Conservation (phyloP, 352 stramenopile genomes). For the Globisporangium ultimum region DNA sequence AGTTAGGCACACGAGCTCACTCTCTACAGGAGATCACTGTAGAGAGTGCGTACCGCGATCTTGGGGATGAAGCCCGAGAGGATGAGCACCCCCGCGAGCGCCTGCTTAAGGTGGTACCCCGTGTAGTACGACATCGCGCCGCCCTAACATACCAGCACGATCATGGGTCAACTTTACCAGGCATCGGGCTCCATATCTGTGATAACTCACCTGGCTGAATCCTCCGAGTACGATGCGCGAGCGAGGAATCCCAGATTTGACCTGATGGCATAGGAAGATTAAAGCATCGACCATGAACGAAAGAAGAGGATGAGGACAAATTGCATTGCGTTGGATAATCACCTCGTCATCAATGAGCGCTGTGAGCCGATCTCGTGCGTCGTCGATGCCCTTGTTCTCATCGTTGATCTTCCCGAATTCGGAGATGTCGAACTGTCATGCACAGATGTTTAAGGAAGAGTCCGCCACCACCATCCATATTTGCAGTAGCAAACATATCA, state of each 20-base stretch:
- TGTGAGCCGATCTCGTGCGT: constrained; percentile 63
- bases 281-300: background rate
- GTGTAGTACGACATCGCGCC: constrained; percentile 88
- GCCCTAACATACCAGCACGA: constrained; percentile 35
- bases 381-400: constrained; percentile 87
- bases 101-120: constrained; percentile 58
- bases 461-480: background rate
- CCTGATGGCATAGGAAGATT: constrained; percentile 9
- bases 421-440: constrained; percentile 89
- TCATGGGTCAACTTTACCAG: no score
- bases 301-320: background rate
- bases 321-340: no score
- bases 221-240: constrained; percentile 92
- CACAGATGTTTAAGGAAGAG: background rate
- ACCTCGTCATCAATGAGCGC: constrained; percentile 82
- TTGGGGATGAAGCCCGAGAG: constrained; percentile 79
- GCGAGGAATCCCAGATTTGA: constrained; percentile 67
- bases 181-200: no score
- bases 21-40: background rate
- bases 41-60: constrained; percentile 5
- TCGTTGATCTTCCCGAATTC: constrained; percentile 88
- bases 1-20: no score
- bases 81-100: constrained; percentile 60
- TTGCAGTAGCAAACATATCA: constrained; percentile 28
- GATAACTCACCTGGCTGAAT: constrained; percentile 83